Evolutionary conservation across 306 rosid genomes (phyloP).

Genomic region (Ziziphus jujuba): DNA sequence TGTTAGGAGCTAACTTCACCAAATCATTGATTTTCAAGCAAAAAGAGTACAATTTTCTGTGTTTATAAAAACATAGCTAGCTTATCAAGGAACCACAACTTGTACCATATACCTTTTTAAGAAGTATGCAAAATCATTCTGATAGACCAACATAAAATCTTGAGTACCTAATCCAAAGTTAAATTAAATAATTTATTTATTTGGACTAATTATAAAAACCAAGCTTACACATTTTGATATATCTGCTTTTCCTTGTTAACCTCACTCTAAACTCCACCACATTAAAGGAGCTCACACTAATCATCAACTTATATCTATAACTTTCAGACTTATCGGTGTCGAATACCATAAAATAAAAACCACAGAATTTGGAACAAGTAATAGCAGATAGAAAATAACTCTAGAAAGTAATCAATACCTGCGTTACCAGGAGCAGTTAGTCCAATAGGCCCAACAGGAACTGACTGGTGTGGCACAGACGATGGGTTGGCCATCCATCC

Average conservation of each 20-base stretch:
- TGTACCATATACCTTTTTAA: too few species aligned
- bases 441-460: constrained; percentile 66
- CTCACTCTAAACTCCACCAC: not conserved
- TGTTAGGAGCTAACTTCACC: too few species aligned
- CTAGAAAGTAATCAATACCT: constrained; percentile 33
- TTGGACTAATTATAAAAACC: not conserved
- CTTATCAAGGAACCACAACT: too few species aligned
- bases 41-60: too few species aligned
- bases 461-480: constrained; percentile 57
- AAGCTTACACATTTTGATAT: not conserved
- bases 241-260: not conserved
- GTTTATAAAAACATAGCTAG: too few species aligned
- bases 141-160: too few species aligned
- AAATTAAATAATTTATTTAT: too few species aligned
- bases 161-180: too few species aligned
- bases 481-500: constrained; percentile 79
- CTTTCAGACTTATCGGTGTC: too few species aligned
- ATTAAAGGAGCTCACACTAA: not conserved
- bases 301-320: not conserved
- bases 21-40: too few species aligned
- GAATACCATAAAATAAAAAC: constrained; percentile 25
- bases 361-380: not conserved
- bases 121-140: too few species aligned
- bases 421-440: constrained; percentile 67
- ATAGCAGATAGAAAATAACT: not conserved